phyloP scores from a whole-genome alignment of 441 rosid genomes.

The Omphalea diandra region DNA sequence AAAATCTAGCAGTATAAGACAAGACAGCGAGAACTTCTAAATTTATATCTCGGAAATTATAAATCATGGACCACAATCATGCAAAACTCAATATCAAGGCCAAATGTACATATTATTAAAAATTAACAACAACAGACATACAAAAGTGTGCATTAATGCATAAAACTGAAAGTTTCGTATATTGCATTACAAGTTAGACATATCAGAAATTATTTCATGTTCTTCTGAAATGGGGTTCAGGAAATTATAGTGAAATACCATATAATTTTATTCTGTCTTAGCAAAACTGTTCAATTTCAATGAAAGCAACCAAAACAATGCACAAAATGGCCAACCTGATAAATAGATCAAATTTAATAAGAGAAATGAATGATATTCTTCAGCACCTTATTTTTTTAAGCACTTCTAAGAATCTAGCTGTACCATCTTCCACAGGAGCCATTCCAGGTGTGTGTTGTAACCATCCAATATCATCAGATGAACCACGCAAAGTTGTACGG shows the following conservation, averaged over 20 bases:
- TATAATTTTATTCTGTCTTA: not conserved
- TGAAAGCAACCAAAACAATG: not conserved
- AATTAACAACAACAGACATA: not conserved
- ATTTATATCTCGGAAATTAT: not conserved
- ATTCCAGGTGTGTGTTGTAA: slow-evolving; percentile 53
- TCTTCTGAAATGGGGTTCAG: not conserved
- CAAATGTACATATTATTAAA: not conserved
- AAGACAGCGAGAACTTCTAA: not conserved
- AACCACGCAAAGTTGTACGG: slow-evolving; percentile 52
- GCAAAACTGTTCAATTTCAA: not conserved
- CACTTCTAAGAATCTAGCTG: slow-evolving; percentile 55
- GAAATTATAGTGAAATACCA: not conserved
- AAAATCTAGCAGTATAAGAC: not conserved
- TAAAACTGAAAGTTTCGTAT: not conserved
- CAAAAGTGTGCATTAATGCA: not conserved
- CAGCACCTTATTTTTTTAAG: slow-evolving; percentile 50
- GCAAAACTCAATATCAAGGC: not conserved
- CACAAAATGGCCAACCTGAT: not conserved
- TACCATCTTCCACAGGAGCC: slow-evolving; percentile 58
- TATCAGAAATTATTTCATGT: not conserved
- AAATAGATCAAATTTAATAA: not conserved
- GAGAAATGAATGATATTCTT: not conserved
- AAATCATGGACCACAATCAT: not conserved
- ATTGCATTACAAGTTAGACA: not conserved
- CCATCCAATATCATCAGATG: slow-evolving; percentile 76